Conservation (phyloP, 2,329 filamentous ascomycete genomes). For the Alternaria sp. region DNA sequence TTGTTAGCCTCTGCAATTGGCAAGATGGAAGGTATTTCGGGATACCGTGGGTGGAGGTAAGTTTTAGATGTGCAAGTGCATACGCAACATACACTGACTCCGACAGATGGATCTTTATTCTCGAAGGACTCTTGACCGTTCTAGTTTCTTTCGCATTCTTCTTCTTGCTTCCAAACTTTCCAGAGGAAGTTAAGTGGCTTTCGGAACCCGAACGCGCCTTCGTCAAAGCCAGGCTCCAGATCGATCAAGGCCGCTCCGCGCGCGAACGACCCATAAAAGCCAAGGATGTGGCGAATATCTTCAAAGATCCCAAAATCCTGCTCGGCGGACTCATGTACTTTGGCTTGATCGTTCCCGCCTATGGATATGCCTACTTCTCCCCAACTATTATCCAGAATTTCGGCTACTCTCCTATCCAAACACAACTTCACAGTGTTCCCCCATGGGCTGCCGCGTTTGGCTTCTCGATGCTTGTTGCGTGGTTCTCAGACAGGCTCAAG, state of each 20-base stretch:
- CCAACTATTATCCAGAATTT: conserved; percentile 60
- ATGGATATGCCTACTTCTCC: conserved; percentile 59
- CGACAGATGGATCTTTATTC: conserved; percentile 77
- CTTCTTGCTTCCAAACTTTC: conserved; percentile 60
- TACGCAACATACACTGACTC: background rate
- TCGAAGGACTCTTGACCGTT: conserved; percentile 64
- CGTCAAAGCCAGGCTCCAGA: conserved; percentile 57
- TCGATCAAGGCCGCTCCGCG: conserved; percentile 59
- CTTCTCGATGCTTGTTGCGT: conserved; percentile 79
- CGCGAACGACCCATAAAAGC: conserved; percentile 55
- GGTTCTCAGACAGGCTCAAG: conserved; percentile 72
- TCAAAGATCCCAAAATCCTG: conserved; percentile 60
- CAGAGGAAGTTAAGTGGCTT: conserved; percentile 61
- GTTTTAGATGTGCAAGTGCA: background rate
- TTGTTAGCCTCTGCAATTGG: conserved; percentile 86
- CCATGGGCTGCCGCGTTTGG: conserved; percentile 78
- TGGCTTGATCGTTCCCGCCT: conserved; percentile 53
- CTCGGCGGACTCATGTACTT: conserved; percentile 63
- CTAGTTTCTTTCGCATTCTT: conserved; percentile 57
- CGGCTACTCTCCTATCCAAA: conserved; percentile 63
- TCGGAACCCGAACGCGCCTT: conserved; percentile 56
- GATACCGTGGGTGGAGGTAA: conserved; percentile 74
- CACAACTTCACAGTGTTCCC: conserved; percentile 64
- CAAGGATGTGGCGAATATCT: conserved; percentile 56
- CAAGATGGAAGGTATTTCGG: conserved; percentile 78